phyloP scores from a whole-genome alignment of 2,329 filamentous ascomycete genomes.

The Ceratocystis variospora region DNA sequence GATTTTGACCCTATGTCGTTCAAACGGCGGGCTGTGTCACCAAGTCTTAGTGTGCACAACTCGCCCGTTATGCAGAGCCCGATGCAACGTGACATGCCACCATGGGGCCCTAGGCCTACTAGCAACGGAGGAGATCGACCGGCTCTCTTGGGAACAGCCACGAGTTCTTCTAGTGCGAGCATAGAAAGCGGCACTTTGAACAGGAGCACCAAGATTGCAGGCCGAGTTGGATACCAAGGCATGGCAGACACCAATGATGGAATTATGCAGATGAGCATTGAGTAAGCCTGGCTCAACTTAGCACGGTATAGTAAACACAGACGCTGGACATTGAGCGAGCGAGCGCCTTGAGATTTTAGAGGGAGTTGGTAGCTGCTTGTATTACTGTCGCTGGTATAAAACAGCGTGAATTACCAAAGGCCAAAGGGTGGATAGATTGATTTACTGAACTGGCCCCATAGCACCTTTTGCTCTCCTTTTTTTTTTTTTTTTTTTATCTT shows the following conservation, averaged over 20 bases:
- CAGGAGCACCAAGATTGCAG: slow-evolving; percentile 40
- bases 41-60: slow-evolving; percentile 80
- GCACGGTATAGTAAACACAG: too few species aligned
- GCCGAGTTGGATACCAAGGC: slow-evolving; percentile 66
- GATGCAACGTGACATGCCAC: slow-evolving; percentile 52
- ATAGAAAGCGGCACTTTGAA: slow-evolving; percentile 25
- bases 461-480: too few species aligned
- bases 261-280: slow-evolving; percentile 94
- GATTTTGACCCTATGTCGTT: slow-evolving; percentile 79
- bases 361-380: neutral
- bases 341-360: neutral
- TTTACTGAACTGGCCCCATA: too few species aligned
- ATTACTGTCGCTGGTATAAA: too few species aligned
- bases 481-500: neutral
- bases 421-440: too few species aligned
- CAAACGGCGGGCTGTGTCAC: slow-evolving; percentile 82
- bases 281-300: slow-evolving; percentile 34
- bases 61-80: slow-evolving; percentile 80
- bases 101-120: slow-evolving; percentile 59
- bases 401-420: too few species aligned
- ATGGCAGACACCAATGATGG: slow-evolving; percentile 95
- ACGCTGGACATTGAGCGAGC: too few species aligned
- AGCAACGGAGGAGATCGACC: slow-evolving; percentile 33
- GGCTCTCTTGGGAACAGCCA: slow-evolving; percentile 23
- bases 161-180: slow-evolving; percentile 34